Evolutionary conservation across 805 yeast genomes (phyloP), one percentile per base, ranked within the genome.

Genomic region (Torulaspora microellipsoides): DNA sequence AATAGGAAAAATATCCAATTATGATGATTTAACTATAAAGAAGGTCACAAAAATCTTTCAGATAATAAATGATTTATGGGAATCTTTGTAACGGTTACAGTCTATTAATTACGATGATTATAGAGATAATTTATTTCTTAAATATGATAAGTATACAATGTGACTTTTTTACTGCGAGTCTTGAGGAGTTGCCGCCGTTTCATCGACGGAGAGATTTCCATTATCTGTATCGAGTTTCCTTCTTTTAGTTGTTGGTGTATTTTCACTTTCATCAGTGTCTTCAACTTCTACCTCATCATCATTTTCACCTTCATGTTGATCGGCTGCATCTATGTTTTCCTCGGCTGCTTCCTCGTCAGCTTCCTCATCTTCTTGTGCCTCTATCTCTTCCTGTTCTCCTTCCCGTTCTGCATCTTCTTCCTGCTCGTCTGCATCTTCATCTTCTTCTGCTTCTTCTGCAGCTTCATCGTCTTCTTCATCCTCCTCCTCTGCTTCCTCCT

Each of bases 21-120:
- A 41, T 15, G 43, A 47, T 20, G 27, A 41, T 17, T 29, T 37
- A 4, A 27, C 51, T 11, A 56, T 59, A 38, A 46, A 47, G 2
- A 56, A 54, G 31, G 64, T 72, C 9, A 75, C 77, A 0, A 47
- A 46, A n/a, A 57, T 68, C 2, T 75, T 73, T 48, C 78, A 75
- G 51, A 47, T 64, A 2, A 60, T 75, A 4, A 74, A 75, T 46
- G 61, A 56, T 12, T 29, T 70, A 1, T 72, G 72, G 63, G 70
- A 67, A 39, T 40, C 49, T 17, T 46, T 37, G 32, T 20, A 38
- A 27, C 36, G 13, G 4, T 20, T 20, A 20, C 7, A 20, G 32
- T 27, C 6, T 33, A 40, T 40, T 23, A 14, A 14, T 31, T 15
- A 13, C 15, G 23, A 40, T 33, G 31, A 13, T 15, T 31, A 27